Conservation (phyloP, 768 basidiomycete species). For the Xerocomus brunneocitrinus region DNA sequence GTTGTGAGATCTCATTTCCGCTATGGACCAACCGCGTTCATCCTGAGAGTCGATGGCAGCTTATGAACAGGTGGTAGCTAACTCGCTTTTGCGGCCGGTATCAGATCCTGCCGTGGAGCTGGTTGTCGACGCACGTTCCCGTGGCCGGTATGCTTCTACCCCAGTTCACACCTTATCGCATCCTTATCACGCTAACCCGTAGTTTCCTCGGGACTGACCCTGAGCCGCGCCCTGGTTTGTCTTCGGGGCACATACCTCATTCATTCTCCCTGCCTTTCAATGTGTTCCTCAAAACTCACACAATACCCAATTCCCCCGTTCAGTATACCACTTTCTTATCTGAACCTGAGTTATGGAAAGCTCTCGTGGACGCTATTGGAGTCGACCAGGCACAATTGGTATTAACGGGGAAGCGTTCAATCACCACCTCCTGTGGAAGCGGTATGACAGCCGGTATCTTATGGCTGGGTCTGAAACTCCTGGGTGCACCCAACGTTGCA, state of each 20-base stretch:
- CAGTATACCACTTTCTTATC: slow-evolving; percentile 60
- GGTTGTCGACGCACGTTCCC: slow-evolving; percentile 83
- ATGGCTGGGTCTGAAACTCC: slow-evolving; percentile 84
- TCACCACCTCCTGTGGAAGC: slow-evolving; percentile 85
- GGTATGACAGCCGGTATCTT: slow-evolving; percentile 97
- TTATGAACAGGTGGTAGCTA: slow-evolving; percentile 77
- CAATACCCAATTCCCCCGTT: slow-evolving; percentile 30
- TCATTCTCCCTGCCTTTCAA: slow-evolving; percentile 84
- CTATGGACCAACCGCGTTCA: slow-evolving; percentile 29
- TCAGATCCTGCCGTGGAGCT: slow-evolving; percentile 50
- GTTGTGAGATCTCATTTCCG: slow-evolving; percentile 34
- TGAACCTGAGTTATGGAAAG: slow-evolving; percentile 51
- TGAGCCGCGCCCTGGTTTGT: slow-evolving; percentile 84
- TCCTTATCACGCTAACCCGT: slow-evolving; percentile 9
- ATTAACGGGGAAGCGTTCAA: slow-evolving; percentile 52
- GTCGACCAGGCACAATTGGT: slow-evolving; percentile 50
- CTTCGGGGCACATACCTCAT: slow-evolving; percentile 90
- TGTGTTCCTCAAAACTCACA: slow-evolving; percentile 52
- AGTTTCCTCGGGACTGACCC: slow-evolving; percentile 80
- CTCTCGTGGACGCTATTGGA: slow-evolving; percentile 63
- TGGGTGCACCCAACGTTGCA: slow-evolving; percentile 58
- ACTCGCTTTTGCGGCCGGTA: slow-evolving; percentile 49
- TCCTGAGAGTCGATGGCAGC: slow-evolving; percentile 38
- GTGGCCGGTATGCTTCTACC: slow-evolving; percentile 55
- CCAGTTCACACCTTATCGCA: neutral